These are phyloP conservation scores for Radiomyces spectabilis DNA, from an alignment of 192 early-diverging fungal genomes.

Conservation along the genomic window DNA sequence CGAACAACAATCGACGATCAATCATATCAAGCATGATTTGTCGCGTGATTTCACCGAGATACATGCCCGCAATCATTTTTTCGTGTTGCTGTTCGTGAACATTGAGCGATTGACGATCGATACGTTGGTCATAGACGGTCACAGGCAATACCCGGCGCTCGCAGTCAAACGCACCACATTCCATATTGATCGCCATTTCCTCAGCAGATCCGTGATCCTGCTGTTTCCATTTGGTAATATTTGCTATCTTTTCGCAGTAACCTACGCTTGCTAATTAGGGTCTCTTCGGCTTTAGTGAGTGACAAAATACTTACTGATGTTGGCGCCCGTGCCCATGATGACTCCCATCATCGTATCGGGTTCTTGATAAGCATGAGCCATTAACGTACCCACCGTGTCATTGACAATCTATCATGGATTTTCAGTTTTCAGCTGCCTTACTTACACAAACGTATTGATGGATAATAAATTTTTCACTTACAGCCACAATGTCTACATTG, in stretches of 20 bases:
- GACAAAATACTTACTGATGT: constrained; percentile 25
- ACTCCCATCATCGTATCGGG: constrained; percentile 80
- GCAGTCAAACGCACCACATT: constrained; percentile 90
- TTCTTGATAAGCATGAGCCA: constrained; percentile 75
- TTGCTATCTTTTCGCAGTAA: constrained; percentile 48
- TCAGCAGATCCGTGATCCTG: not conserved
- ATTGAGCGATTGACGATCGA: constrained; percentile 80
- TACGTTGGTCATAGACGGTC: constrained; percentile 73
- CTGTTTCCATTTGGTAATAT: constrained; percentile 35
- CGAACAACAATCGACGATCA: constrained; percentile 68
- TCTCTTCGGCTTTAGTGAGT: not conserved
- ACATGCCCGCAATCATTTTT: constrained; percentile 93
- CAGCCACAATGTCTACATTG: constrained; percentile 51
- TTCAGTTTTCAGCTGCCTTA: too few species aligned
- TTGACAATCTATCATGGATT: constrained; percentile 84
- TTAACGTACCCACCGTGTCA: constrained; percentile 91
- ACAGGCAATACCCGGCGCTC: constrained; percentile 71
- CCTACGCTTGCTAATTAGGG: constrained; percentile 12
- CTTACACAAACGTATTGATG: not conserved
- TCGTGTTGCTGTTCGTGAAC: constrained; percentile 76
- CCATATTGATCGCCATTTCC: constrained; percentile 88
- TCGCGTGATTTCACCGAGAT: constrained; percentile 83
- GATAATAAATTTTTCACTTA: constrained; percentile 11
- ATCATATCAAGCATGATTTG: constrained; percentile 70
- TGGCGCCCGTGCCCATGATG: constrained; percentile 93